Evolutionary conservation across 164 flowering plant species (phyloP).

Genomic region (Akebia trifoliata): DNA sequence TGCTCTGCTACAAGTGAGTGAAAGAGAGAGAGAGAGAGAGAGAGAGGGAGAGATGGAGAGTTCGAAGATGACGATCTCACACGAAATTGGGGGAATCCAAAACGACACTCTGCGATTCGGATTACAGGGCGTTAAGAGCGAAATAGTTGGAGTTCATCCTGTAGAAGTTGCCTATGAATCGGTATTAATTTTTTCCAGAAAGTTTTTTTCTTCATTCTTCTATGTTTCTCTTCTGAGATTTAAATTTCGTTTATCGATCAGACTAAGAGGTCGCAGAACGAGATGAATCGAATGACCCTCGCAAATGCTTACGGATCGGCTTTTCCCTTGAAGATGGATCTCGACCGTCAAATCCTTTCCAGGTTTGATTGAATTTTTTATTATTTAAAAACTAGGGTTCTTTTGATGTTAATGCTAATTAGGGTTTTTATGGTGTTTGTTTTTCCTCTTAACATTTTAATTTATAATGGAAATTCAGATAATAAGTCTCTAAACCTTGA

Average conservation of each 20-base stretch:
- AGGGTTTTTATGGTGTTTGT: background rate
- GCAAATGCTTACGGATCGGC: conserved; percentile 69
- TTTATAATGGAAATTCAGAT: too few species aligned
- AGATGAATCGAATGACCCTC: conserved; percentile 46
- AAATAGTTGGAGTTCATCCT: conserved; percentile 67
- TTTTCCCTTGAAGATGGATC: conserved; percentile 71
- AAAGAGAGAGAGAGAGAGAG: conserved; percentile 5
- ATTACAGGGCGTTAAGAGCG: conserved; percentile 75
- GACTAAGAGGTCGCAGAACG: conserved; percentile 29
- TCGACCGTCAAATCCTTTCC: conserved; percentile 71
- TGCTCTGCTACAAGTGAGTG: background rate
- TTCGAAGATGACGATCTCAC: conserved; percentile 43
- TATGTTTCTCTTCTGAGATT: background rate
- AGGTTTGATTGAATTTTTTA: conserved; percentile 30
- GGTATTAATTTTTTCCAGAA: conserved; percentile 25
- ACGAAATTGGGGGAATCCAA: conserved; percentile 50
- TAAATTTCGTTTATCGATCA: background rate
- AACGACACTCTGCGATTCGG: conserved; percentile 75
- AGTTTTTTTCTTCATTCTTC: background rate
- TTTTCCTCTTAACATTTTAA: background rate
- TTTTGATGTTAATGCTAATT: background rate
- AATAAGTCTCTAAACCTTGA: too few species aligned
- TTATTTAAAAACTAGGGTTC: background rate
- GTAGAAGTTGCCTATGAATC: conserved; percentile 49
- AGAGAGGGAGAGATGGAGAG: conserved; percentile 34